Evolutionary conservation across 768 basidiomycete species (phyloP), one percentile per base, ranked within the genome.

Genomic region (Fomitopsis pulvina): DNA sequence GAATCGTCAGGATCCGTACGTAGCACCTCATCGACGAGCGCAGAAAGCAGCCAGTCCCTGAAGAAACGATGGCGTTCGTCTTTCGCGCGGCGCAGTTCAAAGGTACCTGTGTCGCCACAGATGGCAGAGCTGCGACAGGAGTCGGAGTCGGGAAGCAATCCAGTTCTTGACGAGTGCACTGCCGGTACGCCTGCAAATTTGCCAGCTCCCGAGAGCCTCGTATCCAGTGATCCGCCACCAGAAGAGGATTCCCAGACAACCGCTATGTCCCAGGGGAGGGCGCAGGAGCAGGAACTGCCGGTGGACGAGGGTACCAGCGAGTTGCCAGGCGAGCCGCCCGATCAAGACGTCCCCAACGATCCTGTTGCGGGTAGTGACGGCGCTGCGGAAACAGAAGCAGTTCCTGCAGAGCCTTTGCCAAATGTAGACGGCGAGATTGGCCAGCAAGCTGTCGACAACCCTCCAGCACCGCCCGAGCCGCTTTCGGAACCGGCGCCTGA

Each of bases 41-140:
- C 24, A 22, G 49, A 50, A 24, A 29, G 21, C 27, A 38, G 30
- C 16, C 44, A 50, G 26, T 54, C 58, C 12, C 37, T 51, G 16
- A 57, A 62, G 37, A 66, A 63, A 41, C 55, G 61, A 42, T 66
- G 66, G 66, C 56, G 60, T 6, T 59, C 61, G 20, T 65, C 63
- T 25, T 45, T 11, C 48, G 44, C 44, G 22, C 14, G n/a, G 16
- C 27, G 44, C 29, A 20, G 18, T 24, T 26, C 25, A 29, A 20
- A 41, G 21, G 41, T 20, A 8, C 7, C 21, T 10, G 5, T 41
- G 7, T 20, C 41, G 6, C 41, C 41, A 4, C 41, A 41, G 24
- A 11, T 41, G 8, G 20, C 21, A 21, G 41, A 41, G 21, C 18
- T 26, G 16, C 34, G 34, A 14, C 34, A 37, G 34, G 34, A 37